Base-by-base conservation (phyloP, 371 early-diverging fungal species). In the Mortierella sp. region DNA sequence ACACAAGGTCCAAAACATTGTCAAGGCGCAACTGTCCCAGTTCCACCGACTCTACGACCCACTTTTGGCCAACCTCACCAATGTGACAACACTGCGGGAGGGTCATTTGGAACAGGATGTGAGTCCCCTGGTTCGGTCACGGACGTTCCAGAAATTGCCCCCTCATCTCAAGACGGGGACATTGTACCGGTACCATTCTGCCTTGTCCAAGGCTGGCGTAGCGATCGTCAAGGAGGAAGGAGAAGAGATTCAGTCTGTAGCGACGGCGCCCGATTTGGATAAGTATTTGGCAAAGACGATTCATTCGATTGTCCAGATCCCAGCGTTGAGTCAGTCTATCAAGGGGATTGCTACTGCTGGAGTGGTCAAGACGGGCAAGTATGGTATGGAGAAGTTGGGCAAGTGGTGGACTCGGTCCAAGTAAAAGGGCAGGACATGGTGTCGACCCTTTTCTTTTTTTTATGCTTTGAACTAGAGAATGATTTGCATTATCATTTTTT, bases 331-430 rank as follows among this genome's bases (percentile, higher is more conserved):
- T 11, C 99, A 99, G 89, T 95, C 97, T 31, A 78, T 94, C 76
- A 99, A 99, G 89, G 99, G 99, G 2, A 87, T 99, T 21, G 84
- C 97, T 28, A 97, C 98, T 6, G 98, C 98, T 26, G 99, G 99
- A 5, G 76, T 95, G 19, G 10, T 89, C 45, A 95, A 95, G 82
- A 93, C 95, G 8, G 80, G 91, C 13, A 88, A 89, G 24, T 99
- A 99, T 89, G 94, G 94, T 55, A 72, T 89, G n/a, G 93, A 90
- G 74, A 97, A 97, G 81, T 63, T 97, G 74, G 77, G 89, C 78
- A 96, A 96, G 81, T 91, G 94, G 92, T 90, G 91, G 90, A 65
- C 81, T 42, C 91, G 92, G 31, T 88, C 88, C 77, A 85, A 90
- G 81, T 90, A 88, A 44, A 48, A 38, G 42, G 42, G 42, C n/a